Evolutionary conservation across 208 protist genomes (phyloP).

Genomic region (Leishmania tarentolae): DNA sequence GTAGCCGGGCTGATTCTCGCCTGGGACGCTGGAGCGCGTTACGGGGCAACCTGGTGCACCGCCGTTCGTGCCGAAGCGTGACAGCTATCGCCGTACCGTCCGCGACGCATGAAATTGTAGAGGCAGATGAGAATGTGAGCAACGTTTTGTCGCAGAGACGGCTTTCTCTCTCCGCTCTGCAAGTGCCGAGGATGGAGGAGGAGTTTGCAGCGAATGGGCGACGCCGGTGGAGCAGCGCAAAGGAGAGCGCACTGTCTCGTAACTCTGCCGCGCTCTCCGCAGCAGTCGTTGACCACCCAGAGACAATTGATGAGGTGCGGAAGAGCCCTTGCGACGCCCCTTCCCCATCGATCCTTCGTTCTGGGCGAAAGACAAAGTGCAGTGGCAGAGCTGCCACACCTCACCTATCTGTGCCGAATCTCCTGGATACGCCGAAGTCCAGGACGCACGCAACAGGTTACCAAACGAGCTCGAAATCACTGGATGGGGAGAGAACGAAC

Average conservation of each 20-base stretch:
- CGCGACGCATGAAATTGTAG: conserved; percentile 29
- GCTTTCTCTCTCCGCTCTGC: background rate
- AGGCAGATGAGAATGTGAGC: conserved; percentile 8
- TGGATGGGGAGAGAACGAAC: background rate
- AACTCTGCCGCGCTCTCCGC: background rate
- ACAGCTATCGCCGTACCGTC: conserved; percentile 26
- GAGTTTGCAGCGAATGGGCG: background rate
- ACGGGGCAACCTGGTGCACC: conserved; percentile 10
- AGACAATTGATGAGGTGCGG: background rate
- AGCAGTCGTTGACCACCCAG: background rate
- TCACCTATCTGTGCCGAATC: background rate
- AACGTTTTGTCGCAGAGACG: background rate
- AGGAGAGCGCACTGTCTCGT: background rate
- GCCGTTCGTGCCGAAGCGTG: conserved; percentile 29
- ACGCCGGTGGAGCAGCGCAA: conserved; percentile 8
- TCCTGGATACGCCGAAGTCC: background rate
- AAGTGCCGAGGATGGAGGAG: background rate
- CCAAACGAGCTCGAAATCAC: background rate
- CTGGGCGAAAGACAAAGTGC: background rate
- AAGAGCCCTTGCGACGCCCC: background rate
- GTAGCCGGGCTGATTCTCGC: conserved; percentile 2
- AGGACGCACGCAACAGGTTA: no score
- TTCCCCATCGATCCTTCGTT: background rate
- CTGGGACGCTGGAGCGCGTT: background rate
- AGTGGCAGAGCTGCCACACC: background rate